phyloP scores from a whole-genome alignment of 768 basidiomycete species.

The Lenzites betulinus region DNA sequence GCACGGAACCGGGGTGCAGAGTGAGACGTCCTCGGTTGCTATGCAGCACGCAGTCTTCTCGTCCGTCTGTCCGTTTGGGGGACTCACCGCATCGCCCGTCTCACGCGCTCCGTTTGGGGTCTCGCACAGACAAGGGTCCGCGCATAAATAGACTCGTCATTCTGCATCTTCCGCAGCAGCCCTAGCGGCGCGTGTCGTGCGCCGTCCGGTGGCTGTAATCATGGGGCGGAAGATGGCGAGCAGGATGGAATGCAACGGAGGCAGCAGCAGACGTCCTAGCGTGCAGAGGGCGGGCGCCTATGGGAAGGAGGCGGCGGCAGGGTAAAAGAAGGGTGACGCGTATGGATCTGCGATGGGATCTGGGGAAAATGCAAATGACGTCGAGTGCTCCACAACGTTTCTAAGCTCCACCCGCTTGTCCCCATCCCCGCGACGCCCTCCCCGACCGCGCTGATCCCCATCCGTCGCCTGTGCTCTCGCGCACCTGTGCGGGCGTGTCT shows the following conservation, averaged over 20 bases:
- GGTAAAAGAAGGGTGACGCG: conserved; percentile 12
- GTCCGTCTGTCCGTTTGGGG: conserved; percentile 11
- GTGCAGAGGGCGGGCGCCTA: no score
- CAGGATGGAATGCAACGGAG: background rate
- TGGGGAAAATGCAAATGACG: conserved; percentile 18
- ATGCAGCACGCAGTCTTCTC: conserved; percentile 18
- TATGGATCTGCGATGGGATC: conserved; percentile 19
- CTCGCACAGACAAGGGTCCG: conserved; percentile 9
- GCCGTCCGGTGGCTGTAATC: background rate
- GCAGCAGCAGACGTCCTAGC: no score
- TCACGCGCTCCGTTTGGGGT: background rate
- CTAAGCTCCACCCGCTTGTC: conserved; percentile 12
- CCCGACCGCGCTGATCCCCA: background rate
- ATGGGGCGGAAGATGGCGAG: background rate
- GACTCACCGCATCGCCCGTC: conserved; percentile 1
- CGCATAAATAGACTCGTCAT: conserved; percentile 16
- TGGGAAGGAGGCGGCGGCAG: no score
- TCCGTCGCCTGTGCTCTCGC: background rate
- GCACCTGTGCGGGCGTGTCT: background rate
- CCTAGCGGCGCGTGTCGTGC: background rate
- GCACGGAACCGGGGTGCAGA: background rate
- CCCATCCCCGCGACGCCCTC: background rate
- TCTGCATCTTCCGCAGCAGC: conserved; percentile 11
- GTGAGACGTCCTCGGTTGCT: conserved; percentile 17
- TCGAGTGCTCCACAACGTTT: conserved; percentile 21